Base-by-base conservation (phyloP, 345 rosid genomes). In the Dipteronia dyeriana region DNA sequence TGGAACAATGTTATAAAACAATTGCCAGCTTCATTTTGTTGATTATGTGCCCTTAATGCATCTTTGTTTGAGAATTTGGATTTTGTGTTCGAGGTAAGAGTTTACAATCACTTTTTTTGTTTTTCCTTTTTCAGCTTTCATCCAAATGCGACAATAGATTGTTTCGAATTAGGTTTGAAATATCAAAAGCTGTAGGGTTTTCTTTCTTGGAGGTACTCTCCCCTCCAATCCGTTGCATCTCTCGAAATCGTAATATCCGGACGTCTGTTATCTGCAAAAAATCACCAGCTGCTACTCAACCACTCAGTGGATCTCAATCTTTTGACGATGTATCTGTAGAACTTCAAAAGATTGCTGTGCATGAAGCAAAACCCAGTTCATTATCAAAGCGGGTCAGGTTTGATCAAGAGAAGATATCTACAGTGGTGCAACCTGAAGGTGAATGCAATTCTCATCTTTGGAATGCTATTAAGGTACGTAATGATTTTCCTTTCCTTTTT, bases 91-190 rank as follows among this genome's bases (percentile, higher is more conserved):
- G 38, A 29, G 3, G 47, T 54, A 49, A 43, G 25, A 70, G 76
- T 68, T 26, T 64, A 7, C 66, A 31, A n/a, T 60, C 43, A 51
- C 54, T 59, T 60, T 67, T 19, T 64, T 67, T 76, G 76, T 45
- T 13, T 73, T 79, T 56, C 76, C 67, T 22, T 76, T 22, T 71
- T 80, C 91, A 92, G 97, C 98, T 91, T 68, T 94, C 97, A 68
- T 91, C 94, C 75, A 87, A 88, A 84, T 87, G 90, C 68, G 98
- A 94, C 38, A 88, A 91, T 82, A 90, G 90, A 84, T 79, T 91
- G 79, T 92, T 94, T 81, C 73, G 87, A 71, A 80, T 94, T 76
- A 92, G 85, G 79, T 88, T 94, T 70, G 86, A 85, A 79, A 79
- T 90, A 70, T 82, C 81, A 16, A 84, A 87, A 51, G 75, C 82